phyloP scores from a whole-genome alignment of 2,329 filamentous ascomycete species.

The Hypoxylon sp. region DNA sequence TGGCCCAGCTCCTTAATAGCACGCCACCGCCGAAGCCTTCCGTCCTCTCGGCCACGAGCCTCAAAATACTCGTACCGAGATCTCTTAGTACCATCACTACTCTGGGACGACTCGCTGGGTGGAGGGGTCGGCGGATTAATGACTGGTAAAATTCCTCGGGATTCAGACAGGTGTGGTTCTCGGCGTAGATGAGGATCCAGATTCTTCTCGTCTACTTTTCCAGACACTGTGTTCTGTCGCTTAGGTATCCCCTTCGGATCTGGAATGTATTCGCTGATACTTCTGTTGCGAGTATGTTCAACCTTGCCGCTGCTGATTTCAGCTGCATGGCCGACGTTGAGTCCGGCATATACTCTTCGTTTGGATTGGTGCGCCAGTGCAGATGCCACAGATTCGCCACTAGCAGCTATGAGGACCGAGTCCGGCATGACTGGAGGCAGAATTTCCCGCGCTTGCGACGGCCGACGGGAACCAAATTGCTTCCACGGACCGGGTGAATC shows the following conservation, averaged over 20 bases:
- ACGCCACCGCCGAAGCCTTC: conserved; percentile 82
- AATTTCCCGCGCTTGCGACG: conserved; percentile 63
- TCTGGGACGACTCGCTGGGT: conserved; percentile 78
- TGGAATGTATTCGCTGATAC: conserved; percentile 89
- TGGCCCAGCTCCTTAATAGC: conserved; percentile 86
- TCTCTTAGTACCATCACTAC: conserved; percentile 60
- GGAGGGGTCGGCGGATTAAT: conserved; percentile 83
- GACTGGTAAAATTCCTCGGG: conserved; percentile 79
- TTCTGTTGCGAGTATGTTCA: conserved; percentile 79
- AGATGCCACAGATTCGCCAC: conserved; percentile 67
- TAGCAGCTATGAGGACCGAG: conserved; percentile 65
- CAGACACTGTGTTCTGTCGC: conserved; percentile 81
- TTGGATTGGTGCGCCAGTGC: conserved; percentile 68
- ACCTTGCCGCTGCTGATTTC: conserved; percentile 51
- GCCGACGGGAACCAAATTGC: conserved; percentile 63
- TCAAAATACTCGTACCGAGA: conserved; percentile 75
- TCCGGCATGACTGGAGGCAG: conserved; percentile 58
- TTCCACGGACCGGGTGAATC: conserved; percentile 79
- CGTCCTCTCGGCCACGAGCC: conserved; percentile 75
- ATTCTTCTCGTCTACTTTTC: conserved; percentile 62
- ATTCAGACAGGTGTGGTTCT: conserved; percentile 84
- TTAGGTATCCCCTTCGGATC: conserved; percentile 77
- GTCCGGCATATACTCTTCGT: conserved; percentile 69
- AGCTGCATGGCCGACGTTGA: conserved; percentile 56
- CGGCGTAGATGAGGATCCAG: conserved; percentile 70